Percentiles rank a stretch among this genome's conserved stretches.
phyloP scores from a whole-genome alignment of 345 rosid species.

The Jatropha curcas region DNA sequence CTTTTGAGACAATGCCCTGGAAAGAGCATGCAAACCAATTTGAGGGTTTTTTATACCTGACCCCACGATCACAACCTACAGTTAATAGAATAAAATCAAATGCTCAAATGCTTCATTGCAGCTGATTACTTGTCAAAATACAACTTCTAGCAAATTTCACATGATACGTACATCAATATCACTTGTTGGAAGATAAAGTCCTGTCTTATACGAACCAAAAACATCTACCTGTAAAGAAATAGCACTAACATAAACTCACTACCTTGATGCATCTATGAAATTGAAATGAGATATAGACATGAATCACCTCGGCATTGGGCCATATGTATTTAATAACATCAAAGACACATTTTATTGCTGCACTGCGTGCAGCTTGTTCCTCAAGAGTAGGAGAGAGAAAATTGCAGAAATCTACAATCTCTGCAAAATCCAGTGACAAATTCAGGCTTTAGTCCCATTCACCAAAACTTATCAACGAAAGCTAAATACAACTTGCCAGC shows the following conservation, averaged over 20 bases:
- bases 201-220: slow-evolving; percentile 85
- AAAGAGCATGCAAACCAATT: slow-evolving; percentile 71
- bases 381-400: slow-evolving; percentile 79
- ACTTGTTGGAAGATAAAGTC: slow-evolving; percentile 91
- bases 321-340: slow-evolving; percentile 82
- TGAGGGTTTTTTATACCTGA: slow-evolving; percentile 77
- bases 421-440: slow-evolving; percentile 40
- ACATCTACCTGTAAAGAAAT: slow-evolving; percentile 63
- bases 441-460: background rate
- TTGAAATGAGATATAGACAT: background rate
- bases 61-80: slow-evolving; percentile 78
- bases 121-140: slow-evolving; percentile 5
- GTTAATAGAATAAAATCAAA: background rate
- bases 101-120: slow-evolving; percentile 10
- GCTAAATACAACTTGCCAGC: too few species aligned
- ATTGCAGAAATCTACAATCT: slow-evolving; percentile 82
- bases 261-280: background rate
- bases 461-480: background rate
- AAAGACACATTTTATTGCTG: slow-evolving; percentile 59
- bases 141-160: background rate
- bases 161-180: slow-evolving; percentile 82
- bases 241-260: slow-evolving; percentile 6
- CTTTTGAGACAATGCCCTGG: slow-evolving; percentile 75
- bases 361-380: slow-evolving; percentile 60
- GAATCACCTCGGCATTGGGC: slow-evolving; percentile 72